phyloP scores from a whole-genome alignment of 2,329 filamentous ascomycete species.

The Pleoardoris graminearum region DNA sequence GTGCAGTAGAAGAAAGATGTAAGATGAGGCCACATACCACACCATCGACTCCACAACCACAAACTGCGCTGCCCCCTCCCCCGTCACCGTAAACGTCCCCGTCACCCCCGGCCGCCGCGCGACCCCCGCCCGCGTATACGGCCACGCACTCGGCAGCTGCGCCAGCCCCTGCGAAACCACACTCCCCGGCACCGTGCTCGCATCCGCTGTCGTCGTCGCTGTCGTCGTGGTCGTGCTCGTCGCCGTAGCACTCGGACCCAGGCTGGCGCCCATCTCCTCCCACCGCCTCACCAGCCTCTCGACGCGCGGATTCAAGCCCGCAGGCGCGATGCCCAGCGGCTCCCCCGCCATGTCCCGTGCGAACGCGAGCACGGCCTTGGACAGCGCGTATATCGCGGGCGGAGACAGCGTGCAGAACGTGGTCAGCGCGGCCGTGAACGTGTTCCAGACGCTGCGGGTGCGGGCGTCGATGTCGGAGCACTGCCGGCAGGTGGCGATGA shows the following conservation, averaged over 20 bases:
- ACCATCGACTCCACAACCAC: neutral
- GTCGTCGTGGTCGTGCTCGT: neutral
- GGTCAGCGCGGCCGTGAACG: neutral
- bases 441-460: neutral
- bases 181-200: neutral
- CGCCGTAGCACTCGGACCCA: neutral
- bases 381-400: neutral
- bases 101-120: neutral
- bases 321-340: neutral
- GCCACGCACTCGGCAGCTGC: constrained; percentile 7
- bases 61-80: neutral
- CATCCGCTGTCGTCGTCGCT: too few relatives aligned
- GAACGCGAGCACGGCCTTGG: neutral
- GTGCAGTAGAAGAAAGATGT: too few relatives aligned
- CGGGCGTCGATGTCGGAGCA: neutral
- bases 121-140: constrained; percentile 7
- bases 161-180: neutral
- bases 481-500: neutral
- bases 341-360: neutral
- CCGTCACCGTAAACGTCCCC: constrained; percentile 5
- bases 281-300: neutral
- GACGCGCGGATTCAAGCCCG: neutral
- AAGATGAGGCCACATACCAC: neutral
- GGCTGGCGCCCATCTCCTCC: neutral
- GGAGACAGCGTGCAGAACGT: neutral